Evolutionary conservation across 2,329 filamentous ascomycete species (phyloP), one percentile per base, ranked within the genome.

Genomic region (Fonsecaea pugnacius): DNA sequence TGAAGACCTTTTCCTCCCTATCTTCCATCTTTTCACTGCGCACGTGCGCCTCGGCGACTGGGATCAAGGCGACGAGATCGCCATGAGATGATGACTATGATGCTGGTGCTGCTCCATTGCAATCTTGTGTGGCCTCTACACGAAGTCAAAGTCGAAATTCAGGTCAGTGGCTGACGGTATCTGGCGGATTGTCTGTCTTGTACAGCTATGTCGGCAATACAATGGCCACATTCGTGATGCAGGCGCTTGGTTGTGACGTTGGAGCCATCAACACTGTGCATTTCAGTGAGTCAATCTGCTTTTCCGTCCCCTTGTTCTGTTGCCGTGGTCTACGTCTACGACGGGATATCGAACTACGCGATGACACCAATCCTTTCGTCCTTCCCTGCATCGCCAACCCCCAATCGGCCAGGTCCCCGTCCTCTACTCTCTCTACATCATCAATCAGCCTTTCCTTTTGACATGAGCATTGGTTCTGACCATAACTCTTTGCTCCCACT

Each of bases 241-340:
- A 99, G 77, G 90, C 91, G 0, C 80, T 99, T 57, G 95, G 95
- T 54, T 97, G 92, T 74, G 94, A 99, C 73, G 94, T 97, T 6
- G 90, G 92, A 8, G 91, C 92, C 2, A 84, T 99, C 72, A 97
- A 99, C 76, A 99, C 95, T 0, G 95, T 99, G 6, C 91, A 99
- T 73, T 99, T 97, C 81, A 98, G 94, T 96, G 82, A 77, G 89
- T 79, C 53, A 60, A 33, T 36, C 16, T 51, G 58, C 33, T 38
- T 27, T 48, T 50, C 38, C 4, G 27, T 52, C n/a, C 32, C 33
- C 21, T n/a, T 24, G 21, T 16, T 12, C 10, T 14, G 4, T 4
- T 5, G 21, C 3, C 43, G 12, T 24, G 18, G 43, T 24, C 43
- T 48, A 48, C 43, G 14, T 14, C 21, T 24, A 10, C 43, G 21